phyloP scores from a whole-genome alignment of 2,329 filamentous ascomycete species.

The Aspergillus terreus region DNA sequence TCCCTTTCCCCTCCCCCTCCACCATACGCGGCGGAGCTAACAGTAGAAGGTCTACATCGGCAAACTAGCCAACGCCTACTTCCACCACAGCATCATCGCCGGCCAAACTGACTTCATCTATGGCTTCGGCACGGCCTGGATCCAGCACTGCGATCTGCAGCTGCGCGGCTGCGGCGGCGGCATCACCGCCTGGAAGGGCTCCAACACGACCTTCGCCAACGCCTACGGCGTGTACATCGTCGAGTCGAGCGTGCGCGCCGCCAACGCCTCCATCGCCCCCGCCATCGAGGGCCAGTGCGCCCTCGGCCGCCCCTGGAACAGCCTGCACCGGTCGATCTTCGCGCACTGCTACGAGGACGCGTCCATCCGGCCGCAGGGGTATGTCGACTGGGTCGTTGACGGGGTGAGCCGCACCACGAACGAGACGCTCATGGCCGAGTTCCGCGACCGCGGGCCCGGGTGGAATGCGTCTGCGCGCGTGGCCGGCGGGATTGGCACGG shows the following conservation, averaged over 20 bases:
- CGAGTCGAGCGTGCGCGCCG: slow-evolving; percentile 51
- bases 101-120: slow-evolving; percentile 68
- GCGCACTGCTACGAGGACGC: slow-evolving; percentile 54
- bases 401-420: slow-evolving; percentile 40
- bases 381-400: slow-evolving; percentile 49
- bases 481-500: slow-evolving; percentile 41
- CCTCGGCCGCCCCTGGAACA: slow-evolving; percentile 62
- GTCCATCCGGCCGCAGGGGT: slow-evolving; percentile 52
- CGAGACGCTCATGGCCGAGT: slow-evolving; percentile 57
- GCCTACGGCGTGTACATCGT: slow-evolving; percentile 66
- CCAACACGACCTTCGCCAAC: slow-evolving; percentile 63
- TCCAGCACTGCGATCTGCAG: slow-evolving; percentile 52
- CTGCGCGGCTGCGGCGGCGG: slow-evolving; percentile 63
- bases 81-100: slow-evolving; percentile 58
- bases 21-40: background rate
- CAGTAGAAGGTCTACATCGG: slow-evolving; percentile 57
- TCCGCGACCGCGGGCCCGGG: slow-evolving; percentile 50
- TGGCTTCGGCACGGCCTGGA: slow-evolving; percentile 63
- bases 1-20: background rate
- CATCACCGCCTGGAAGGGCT: slow-evolving; percentile 66
- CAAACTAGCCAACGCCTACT: slow-evolving; percentile 64
- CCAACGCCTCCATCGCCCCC: slow-evolving; percentile 47
- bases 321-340: slow-evolving; percentile 55
- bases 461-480: slow-evolving; percentile 49
- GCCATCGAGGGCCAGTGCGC: slow-evolving; percentile 48